Conservation (phyloP, 2,329 filamentous ascomycete species). For the Aureobasidium sp. region DNA sequence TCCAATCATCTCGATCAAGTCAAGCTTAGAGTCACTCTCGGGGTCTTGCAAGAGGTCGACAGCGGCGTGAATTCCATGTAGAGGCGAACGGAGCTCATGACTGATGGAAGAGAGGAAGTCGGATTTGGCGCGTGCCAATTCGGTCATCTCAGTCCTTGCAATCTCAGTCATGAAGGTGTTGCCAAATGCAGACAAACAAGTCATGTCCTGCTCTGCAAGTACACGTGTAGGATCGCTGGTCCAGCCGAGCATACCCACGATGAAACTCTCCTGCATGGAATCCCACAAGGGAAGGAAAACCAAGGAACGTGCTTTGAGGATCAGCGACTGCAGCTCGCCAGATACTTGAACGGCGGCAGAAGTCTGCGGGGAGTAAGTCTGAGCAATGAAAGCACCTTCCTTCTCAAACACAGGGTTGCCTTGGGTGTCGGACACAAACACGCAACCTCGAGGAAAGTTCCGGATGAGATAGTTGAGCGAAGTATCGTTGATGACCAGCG, state of each 20-base stretch:
- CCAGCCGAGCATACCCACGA: constrained; percentile 45
- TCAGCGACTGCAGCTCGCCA: background rate
- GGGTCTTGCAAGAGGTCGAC: constrained; percentile 50
- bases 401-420: background rate
- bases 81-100: constrained; percentile 39
- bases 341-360: background rate
- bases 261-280: constrained; percentile 44
- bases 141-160: constrained; percentile 51
- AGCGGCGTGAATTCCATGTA: constrained; percentile 31
- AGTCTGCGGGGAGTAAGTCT: background rate
- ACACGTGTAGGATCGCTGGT: constrained; percentile 45
- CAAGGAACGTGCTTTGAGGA: constrained; percentile 36
- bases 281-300: constrained; percentile 58
- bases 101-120: constrained; percentile 46
- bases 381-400: background rate
- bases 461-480: constrained; percentile 7
- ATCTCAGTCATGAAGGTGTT: constrained; percentile 65
- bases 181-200: constrained; percentile 48
- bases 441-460: constrained; percentile 3
- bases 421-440: constrained; percentile 7
- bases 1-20: constrained; percentile 49
- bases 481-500: background rate
- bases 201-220: constrained; percentile 25
- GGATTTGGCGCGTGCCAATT: constrained; percentile 41
- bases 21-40: constrained; percentile 37